phyloP scores from a whole-genome alignment of 768 basidiomycete species.

The Xerocomus spinulosus region DNA sequence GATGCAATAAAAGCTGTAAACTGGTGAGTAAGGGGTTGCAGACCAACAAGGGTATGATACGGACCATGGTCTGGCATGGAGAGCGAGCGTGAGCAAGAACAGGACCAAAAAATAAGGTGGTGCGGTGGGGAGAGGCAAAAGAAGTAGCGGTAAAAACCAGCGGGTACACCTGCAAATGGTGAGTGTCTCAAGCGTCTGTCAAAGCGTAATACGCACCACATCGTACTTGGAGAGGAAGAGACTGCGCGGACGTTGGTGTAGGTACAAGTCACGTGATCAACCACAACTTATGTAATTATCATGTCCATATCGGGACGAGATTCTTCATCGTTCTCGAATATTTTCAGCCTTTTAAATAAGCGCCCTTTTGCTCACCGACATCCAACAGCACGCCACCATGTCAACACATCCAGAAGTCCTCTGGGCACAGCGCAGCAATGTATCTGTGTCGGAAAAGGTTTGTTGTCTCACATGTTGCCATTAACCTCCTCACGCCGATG shows the following conservation, averaged over 20 bases:
- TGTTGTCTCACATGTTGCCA: slow-evolving; percentile 2
- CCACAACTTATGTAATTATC: slow-evolving; percentile 4
- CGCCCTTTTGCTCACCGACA: slow-evolving; percentile 1
- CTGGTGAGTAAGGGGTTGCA: slow-evolving; percentile 4
- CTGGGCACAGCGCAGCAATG: slow-evolving; percentile 92
- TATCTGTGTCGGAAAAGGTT: slow-evolving; percentile 62
- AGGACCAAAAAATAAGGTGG: slow-evolving; percentile 75
- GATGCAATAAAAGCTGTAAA: slow-evolving; percentile 77
- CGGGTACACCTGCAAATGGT: slow-evolving; percentile 65
- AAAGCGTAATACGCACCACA: slow-evolving; percentile 51
- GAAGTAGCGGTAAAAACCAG: slow-evolving; percentile 76
- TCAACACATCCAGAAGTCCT: slow-evolving; percentile 77
- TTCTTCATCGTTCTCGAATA: slow-evolving; percentile 32
- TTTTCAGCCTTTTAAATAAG: slow-evolving; percentile 24
- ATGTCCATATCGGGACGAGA: slow-evolving; percentile 18
- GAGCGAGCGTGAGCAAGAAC: slow-evolving; percentile 69
- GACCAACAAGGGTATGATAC: slow-evolving; percentile 21
- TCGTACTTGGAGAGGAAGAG: slow-evolving; percentile 20
- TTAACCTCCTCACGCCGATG: slow-evolving; percentile 2
- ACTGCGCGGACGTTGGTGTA: too few species aligned
- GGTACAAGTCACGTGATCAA: slow-evolving; percentile 17
- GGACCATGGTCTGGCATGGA: slow-evolving; percentile 84
- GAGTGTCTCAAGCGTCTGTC: not conserved
- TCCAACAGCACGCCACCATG: slow-evolving; percentile 30
- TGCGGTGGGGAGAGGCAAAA: slow-evolving; percentile 75